These are phyloP conservation scores for Myxozyma mucilagina DNA, from an alignment of 805 yeast species.

Conservation along the genomic window DNA sequence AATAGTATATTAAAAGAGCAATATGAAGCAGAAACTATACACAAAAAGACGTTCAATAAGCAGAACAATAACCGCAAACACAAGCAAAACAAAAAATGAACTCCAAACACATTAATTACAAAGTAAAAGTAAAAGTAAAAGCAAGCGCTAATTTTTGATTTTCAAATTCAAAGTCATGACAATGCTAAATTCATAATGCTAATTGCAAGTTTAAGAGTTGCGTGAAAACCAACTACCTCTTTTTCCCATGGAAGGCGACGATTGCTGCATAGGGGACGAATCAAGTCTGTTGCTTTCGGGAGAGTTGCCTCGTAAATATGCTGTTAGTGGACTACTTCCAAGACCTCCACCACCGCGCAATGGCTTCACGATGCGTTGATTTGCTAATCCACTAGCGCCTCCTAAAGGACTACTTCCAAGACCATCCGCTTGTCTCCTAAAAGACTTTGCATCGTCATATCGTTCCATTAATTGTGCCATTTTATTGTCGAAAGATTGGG, in stretches of 20 bases:
- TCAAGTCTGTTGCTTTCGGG: not conserved
- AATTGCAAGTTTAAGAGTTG: not conserved
- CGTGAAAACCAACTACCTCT: constrained; percentile 17
- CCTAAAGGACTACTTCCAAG: constrained; percentile 5
- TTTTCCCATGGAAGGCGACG: constrained; percentile 5
- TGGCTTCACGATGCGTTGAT: constrained; percentile 60
- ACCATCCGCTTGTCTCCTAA: constrained; percentile 19
- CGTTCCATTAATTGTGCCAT: constrained; percentile 29
- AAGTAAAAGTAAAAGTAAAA: too few species aligned
- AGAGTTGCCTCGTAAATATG: constrained; percentile 1
- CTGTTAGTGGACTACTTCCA: constrained; percentile 18
- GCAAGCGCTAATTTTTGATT: too few species aligned
- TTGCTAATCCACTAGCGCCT: not conserved
- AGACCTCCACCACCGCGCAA: constrained; percentile 52
- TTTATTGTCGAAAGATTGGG: constrained; percentile 48
- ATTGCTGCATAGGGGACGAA: constrained; percentile 1
- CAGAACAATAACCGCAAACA: too few species aligned
- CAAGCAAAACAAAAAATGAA: too few species aligned
- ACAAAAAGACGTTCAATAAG: too few species aligned
- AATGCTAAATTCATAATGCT: too few species aligned
- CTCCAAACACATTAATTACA: too few species aligned
- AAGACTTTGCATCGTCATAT: constrained; percentile 33
- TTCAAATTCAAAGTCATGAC: too few species aligned
- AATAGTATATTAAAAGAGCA: too few species aligned
- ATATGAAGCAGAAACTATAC: too few species aligned